These are phyloP conservation scores for Trichoderma harzianum DNA, from an alignment of 2,329 filamentous ascomycete genomes.

Conservation along the genomic window DNA sequence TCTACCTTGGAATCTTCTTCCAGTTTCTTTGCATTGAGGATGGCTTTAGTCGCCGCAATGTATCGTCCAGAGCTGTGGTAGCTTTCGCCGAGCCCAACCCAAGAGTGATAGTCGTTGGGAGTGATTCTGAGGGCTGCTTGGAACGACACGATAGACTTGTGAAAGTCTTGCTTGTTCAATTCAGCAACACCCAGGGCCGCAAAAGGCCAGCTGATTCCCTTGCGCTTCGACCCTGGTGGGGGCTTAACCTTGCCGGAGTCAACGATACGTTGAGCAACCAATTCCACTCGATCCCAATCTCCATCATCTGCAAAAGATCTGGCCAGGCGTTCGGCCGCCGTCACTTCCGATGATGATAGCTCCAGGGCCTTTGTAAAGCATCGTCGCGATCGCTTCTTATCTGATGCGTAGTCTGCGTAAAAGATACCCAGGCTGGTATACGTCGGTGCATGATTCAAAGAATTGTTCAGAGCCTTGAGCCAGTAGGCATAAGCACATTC, in stretches of 20 bases:
- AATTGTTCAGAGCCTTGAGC: constrained; percentile 76
- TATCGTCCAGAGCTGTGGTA: constrained; percentile 93
- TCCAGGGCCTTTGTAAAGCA: constrained; percentile 98
- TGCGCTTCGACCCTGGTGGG: constrained; percentile 87
- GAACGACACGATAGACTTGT: constrained; percentile 86
- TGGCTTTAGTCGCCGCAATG: constrained; percentile 89
- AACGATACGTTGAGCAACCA: constrained; percentile 84
- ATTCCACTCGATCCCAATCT: constrained; percentile 95
- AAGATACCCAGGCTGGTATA: constrained; percentile 90
- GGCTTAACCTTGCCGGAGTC: constrained; percentile 92
- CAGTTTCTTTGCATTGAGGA: constrained; percentile 76
- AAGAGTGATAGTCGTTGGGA: constrained; percentile 88
- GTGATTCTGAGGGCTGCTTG: constrained; percentile 81
- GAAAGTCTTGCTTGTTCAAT: constrained; percentile 88
- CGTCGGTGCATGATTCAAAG: constrained; percentile 82
- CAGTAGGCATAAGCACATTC: constrained; percentile 72
- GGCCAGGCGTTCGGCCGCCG: constrained; percentile 83
- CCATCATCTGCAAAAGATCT: constrained; percentile 81
- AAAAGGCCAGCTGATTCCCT: constrained; percentile 93
- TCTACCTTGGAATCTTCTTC: constrained; percentile 55
- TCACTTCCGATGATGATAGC: constrained; percentile 79
- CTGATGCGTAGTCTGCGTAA: constrained; percentile 86
- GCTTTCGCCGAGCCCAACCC: constrained; percentile 94
- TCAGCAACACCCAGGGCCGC: constrained; percentile 91
- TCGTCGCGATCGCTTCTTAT: constrained; percentile 79